These are phyloP conservation scores for Ustilago bromivora DNA, from an alignment of 1,284 basidiomycete species.

Conservation along the genomic window DNA sequence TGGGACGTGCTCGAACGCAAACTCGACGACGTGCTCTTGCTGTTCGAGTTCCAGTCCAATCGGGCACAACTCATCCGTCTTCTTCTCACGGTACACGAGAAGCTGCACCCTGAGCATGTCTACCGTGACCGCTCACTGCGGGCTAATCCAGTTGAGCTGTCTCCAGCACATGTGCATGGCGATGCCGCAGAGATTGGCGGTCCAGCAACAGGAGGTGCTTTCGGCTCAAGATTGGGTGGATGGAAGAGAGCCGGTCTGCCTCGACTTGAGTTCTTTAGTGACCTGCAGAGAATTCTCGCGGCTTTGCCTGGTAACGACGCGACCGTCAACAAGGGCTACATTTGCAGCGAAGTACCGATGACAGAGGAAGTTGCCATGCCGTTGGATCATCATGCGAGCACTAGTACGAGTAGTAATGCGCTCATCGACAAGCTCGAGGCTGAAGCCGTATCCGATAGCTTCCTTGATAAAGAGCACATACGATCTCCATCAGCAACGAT, in stretches of 20 bases:
- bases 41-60: constrained; percentile 60
- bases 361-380: constrained; percentile 43
- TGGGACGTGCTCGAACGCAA: constrained; percentile 64
- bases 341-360: constrained; percentile 17
- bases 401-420: constrained; percentile 16
- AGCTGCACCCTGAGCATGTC: constrained; percentile 50
- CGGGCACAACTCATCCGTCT: constrained; percentile 50
- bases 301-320: constrained; percentile 48
- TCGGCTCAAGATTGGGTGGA: constrained; percentile 34
- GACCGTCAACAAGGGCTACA: constrained; percentile 27
- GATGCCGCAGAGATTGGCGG: constrained; percentile 40
- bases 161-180: constrained; percentile 44
- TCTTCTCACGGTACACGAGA: constrained; percentile 53
- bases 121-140: constrained; percentile 42
- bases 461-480: constrained; percentile 31
- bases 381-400: constrained; percentile 15
- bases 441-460: constrained; percentile 27
- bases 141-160: constrained; percentile 40
- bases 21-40: constrained; percentile 52
- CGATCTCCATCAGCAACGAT: not conserved
- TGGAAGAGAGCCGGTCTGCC: constrained; percentile 51
- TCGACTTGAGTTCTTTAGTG: constrained; percentile 52
- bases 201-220: constrained; percentile 27
- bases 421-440: constrained; percentile 41
- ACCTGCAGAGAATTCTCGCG: constrained; percentile 35